Percentiles rank a stretch among this genome's conserved stretches.
These are phyloP conservation scores for Aspergillus kassunensis DNA, from an alignment of 495 filamentous ascomycete species.

Conservation along the genomic window DNA sequence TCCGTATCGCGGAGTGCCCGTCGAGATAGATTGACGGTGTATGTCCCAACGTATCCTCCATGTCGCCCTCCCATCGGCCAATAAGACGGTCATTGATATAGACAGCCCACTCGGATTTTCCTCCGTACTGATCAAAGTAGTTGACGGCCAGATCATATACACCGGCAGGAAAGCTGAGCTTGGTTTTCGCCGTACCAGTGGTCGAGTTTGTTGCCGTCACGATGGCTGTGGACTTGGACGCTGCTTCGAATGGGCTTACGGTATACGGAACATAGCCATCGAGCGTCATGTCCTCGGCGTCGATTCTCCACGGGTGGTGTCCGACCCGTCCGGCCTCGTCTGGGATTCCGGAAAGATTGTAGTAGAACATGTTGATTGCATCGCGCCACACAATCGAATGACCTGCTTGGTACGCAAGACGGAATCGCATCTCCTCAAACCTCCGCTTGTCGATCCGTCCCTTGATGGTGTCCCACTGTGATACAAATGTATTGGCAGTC, in stretches of 20 bases:
- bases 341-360: conserved; percentile 52
- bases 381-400: conserved; percentile 70
- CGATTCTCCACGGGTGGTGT: conserved; percentile 57
- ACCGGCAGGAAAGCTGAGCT: conserved; percentile 45
- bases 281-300: conserved; percentile 59
- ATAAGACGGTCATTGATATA: conserved; percentile 49
- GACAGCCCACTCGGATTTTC: conserved; percentile 48
- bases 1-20: conserved; percentile 58
- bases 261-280: conserved; percentile 46
- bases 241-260: conserved; percentile 50
- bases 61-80: conserved; percentile 55
- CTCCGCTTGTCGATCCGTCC: conserved; percentile 31
- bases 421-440: conserved; percentile 52
- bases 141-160: conserved; percentile 61
- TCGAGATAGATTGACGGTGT: conserved; percentile 54
- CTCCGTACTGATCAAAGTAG: conserved; percentile 60
- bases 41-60: conserved; percentile 53
- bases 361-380: conserved; percentile 56
- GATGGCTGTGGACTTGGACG: conserved; percentile 46
- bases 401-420: conserved; percentile 60
- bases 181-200: conserved; percentile 44
- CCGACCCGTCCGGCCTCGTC: conserved; percentile 53
- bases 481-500: conserved; percentile 54
- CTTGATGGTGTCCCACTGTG: conserved; percentile 49
- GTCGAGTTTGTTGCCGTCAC: conserved; percentile 46